Percentiles rank a stretch among this genome's conserved stretches.
Conservation (phyloP, 345 rosid species). For the Eucalyptus marginata region DNA sequence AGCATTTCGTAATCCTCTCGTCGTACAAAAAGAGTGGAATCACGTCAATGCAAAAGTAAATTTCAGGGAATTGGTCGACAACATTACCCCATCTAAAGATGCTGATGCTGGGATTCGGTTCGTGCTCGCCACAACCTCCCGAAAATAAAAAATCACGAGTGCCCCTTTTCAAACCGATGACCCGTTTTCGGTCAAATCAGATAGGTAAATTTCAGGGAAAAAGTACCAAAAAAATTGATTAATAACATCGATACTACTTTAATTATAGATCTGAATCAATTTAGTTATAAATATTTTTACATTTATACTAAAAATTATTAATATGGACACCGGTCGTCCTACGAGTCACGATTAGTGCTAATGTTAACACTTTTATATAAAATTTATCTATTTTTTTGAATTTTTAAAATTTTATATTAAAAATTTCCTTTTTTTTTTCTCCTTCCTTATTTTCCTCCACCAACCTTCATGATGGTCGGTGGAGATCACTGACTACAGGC, state of each 20-base stretch:
- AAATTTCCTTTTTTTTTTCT: accelerated
- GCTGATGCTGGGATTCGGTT: neutral
- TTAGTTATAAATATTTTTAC: too few species aligned
- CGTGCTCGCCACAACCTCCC: neutral
- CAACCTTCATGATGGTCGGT: too few species aligned
- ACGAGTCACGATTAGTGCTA: accelerated
- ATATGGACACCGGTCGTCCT: accelerated
- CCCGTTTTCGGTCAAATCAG: neutral
- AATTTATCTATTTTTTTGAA: too few species aligned
- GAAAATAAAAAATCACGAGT: neutral
- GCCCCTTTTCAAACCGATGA: neutral
- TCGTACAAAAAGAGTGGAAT: neutral
- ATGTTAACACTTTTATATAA: too few species aligned
- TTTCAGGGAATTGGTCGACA: neutral
- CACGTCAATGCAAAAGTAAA: neutral
- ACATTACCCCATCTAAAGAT: neutral
- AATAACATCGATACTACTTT: too few species aligned
- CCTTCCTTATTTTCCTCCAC: too few species aligned
- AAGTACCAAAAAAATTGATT: too few species aligned
- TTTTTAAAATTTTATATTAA: too few species aligned
- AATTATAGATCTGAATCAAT: too few species aligned
- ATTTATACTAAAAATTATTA: too few species aligned
- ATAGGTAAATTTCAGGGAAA: too few species aligned
- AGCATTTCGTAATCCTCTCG: neutral
- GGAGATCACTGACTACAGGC: too few species aligned